These are phyloP conservation scores for Barnettozyma botsteinii DNA, from an alignment of 805 yeast species.

Conservation along the genomic window DNA sequence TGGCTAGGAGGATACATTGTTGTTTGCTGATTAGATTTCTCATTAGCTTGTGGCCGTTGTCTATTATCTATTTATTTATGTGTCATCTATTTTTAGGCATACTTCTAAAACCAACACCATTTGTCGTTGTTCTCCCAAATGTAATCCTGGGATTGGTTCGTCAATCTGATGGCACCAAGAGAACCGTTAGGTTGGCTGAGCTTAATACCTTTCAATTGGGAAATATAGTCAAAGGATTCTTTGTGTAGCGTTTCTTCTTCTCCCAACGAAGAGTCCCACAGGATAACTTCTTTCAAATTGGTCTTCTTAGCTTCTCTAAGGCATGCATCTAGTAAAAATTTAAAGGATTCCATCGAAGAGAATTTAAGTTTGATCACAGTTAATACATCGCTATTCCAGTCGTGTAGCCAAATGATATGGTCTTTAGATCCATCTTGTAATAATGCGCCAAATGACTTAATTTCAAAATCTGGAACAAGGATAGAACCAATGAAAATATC, in stretches of 20 bases:
- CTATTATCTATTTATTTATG: too few species aligned
- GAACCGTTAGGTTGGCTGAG: slow-evolving; percentile 31
- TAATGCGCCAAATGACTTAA: slow-evolving; percentile 27
- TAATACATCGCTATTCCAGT: slow-evolving; percentile 31
- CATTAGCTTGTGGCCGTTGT: too few species aligned
- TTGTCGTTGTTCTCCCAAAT: slow-evolving; percentile 41
- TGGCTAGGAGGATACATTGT: too few species aligned
- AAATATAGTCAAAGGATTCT: slow-evolving; percentile 7
- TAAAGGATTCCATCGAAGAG: slow-evolving; percentile 19
- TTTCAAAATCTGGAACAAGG: slow-evolving; percentile 11
- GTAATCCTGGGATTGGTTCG: slow-evolving; percentile 21
- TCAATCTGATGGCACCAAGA: slow-evolving; percentile 34
- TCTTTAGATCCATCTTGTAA: slow-evolving; percentile 21
- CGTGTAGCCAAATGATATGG: slow-evolving; percentile 42
- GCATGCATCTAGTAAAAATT: slow-evolving; percentile 28
- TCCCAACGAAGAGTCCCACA: slow-evolving; percentile 36
- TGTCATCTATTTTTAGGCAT: too few species aligned
- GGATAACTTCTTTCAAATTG: slow-evolving; percentile 24
- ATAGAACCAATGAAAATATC: slow-evolving; percentile 32
- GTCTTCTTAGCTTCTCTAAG: slow-evolving; percentile 29
- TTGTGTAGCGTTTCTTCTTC: slow-evolving; percentile 2
- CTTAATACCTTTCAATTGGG: slow-evolving; percentile 9
- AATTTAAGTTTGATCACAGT: slow-evolving; percentile 20
- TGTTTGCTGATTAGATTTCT: too few species aligned
- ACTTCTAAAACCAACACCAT: slow-evolving; percentile 48